phyloP scores from a whole-genome alignment of 2,329 filamentous ascomycete genomes.

The Sporothrix brasiliensis region DNA sequence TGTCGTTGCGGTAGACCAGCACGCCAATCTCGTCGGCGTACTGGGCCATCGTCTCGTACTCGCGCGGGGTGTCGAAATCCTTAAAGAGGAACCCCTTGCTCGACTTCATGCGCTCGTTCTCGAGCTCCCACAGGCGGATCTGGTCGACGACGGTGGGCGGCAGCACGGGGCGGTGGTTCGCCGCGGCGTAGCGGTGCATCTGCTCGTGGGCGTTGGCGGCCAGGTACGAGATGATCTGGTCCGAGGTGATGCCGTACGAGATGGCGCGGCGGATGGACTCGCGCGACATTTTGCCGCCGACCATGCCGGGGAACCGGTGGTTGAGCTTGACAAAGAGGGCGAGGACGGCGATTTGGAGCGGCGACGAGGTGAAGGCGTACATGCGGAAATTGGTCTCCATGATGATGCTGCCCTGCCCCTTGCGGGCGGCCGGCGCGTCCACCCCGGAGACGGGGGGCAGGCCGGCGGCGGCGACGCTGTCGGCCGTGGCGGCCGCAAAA shows the following conservation, averaged over 20 bases:
- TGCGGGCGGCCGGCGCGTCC: conserved; percentile 40
- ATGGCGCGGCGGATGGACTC: conserved; percentile 87
- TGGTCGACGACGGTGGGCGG: conserved; percentile 97
- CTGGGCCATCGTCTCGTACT: conserved; percentile 70
- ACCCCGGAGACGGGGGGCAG: conserved; percentile 46
- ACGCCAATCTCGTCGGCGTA: conserved; percentile 93
- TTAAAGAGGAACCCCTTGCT: conserved; percentile 84
- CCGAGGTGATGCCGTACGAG: conserved; percentile 84
- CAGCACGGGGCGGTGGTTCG: conserved; percentile 69
- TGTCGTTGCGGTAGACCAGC: conserved; percentile 81
- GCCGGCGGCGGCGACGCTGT: conserved; percentile 53
- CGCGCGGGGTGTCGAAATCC: conserved; percentile 73
- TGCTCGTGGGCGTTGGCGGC: conserved; percentile 92
- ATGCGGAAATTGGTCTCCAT: conserved; percentile 97
- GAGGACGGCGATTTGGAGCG: conserved; percentile 91
- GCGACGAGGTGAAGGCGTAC: conserved; percentile 94
- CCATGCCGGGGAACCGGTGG: conserved; percentile 91
- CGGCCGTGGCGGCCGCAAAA: conserved; percentile 66
- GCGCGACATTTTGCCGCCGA: conserved; percentile 87
- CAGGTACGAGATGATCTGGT: conserved; percentile 94
- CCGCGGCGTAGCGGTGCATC: conserved; percentile 70
- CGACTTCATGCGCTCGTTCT: conserved; percentile 90
- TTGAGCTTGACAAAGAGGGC: conserved; percentile 85
- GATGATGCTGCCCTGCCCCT: conserved; percentile 79
- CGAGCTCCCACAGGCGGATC: conserved; percentile 95